Evolutionary conservation across 352 stramenopile genomes (phyloP), one percentile per base, ranked within the genome.

Genomic region (Plasmopara muralis): DNA sequence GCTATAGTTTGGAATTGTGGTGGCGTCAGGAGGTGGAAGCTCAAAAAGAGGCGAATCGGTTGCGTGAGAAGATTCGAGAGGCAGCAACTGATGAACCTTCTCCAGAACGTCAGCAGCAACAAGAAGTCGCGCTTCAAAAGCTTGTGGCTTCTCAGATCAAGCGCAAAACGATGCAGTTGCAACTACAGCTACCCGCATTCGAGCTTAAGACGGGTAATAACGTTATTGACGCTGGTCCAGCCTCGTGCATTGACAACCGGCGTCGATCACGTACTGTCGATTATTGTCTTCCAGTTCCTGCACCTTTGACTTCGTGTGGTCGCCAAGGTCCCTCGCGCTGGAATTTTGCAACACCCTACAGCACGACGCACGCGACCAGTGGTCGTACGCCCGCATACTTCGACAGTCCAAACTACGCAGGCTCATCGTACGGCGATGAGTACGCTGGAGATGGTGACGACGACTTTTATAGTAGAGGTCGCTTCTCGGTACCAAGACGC

Each of bases 61-160:
- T 87, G 20, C 70, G 70, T 34, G 70, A 84, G 43, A 68, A 83
- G 60, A 69, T 87, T 47, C 73, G 70, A 15, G 71, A 71, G 25
- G 66, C 66, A n/a, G 71, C 72, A 45, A 54, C 67, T 43, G 64
- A 80, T 31, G 68, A 88, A 29, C 76, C 85, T 16, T 77, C 86
- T 28, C 69, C 70, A 41, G 77, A 87, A 46, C 71, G 90, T 48
- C 74, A 84, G 29, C 69, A 77, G 20, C 72, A 88, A 25, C 77
- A 89, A 60, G 73, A 89, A 55, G 62, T 74, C 35, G 77, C 83
- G 25, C 70, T 95, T 37, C 71, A 86, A 38, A 77, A 77, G 39
- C 69, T 89, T 29, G 66, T 91, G 29, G 57, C 65, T 13, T 74
- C 77, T 9, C 74, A 89, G 61, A 76, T 86, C 60, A 72, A 74